Evolutionary conservation across 192 early-diverging fungal species (phyloP), one percentile per base, ranked within the genome.

Genomic region (Chytriomyces confervae): DNA sequence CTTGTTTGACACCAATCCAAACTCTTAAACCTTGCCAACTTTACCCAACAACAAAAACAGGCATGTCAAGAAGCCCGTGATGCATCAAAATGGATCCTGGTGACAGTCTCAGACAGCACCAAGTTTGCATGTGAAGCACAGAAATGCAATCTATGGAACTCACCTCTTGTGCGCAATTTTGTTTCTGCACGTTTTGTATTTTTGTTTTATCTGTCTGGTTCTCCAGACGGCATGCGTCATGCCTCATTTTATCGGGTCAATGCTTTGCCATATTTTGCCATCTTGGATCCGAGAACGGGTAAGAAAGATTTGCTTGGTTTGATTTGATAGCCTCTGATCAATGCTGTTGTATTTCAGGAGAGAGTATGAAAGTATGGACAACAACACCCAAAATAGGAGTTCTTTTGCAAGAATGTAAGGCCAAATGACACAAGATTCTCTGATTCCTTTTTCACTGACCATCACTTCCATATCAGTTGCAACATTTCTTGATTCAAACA

Each of bases 61-160:
- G 93, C 92, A n/a, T 88, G 94, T 62, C 81, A 85, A 1, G 70
- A 69, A 11, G 95, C 93, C 10, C 83, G 82, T 68, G 66, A 89
- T 66, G 95, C 95, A 0, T 87, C 96, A 76, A 97, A 97, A 81
- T 91, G 92, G 8, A 87, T 95, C 11, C 78, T 97, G 0, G 78
- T 84, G 48, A 77, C 83, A 45, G 74, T 82, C 9, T 27, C 67
- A 65, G 92, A 96, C 53, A 82, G 91, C 6, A 80, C 89, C 24
- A 27, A 27, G 24, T 27, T 27, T 27, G 24, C 24, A 27, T 27
- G 24, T 27, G 24, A 27, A 27, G 24, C 24, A 27, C 24, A 27
- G 24, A 27, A 27, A 27, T 0, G 24, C 24, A 27, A 27, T 27
- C 24, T 27, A 27, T 27, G 24, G 24, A 27, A 27, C 24, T 27